phyloP scores from a whole-genome alignment of 768 basidiomycete genomes.

The Termitomyces sp. region DNA sequence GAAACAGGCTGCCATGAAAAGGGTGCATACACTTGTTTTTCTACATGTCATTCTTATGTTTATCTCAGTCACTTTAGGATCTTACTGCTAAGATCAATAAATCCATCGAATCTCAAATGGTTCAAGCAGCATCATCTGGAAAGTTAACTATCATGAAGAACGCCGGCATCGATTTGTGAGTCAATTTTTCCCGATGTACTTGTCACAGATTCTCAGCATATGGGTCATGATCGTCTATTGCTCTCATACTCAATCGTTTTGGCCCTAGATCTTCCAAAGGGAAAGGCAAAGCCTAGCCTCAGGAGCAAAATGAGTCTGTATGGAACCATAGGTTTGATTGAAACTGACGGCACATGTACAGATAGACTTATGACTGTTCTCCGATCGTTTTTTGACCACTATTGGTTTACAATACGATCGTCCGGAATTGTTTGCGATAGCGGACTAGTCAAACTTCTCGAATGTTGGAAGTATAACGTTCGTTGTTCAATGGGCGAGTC shows the following conservation, averaged over 20 bases:
- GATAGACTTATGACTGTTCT: not conserved
- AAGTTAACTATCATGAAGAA: constrained; percentile 93
- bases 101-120: constrained; percentile 90
- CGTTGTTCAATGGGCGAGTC: not conserved
- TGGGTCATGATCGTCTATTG: not conserved
- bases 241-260: not conserved
- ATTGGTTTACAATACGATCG: too few species aligned
- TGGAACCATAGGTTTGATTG: not conserved
- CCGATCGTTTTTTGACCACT: not conserved
- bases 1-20: constrained; percentile 72
- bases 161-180: constrained; percentile 38
- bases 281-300: constrained; percentile 13
- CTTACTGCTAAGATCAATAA: constrained; percentile 88
- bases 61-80: constrained; percentile 37
- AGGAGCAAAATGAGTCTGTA: not conserved
- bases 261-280: constrained; percentile 12
- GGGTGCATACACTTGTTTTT: constrained; percentile 38
- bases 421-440: not conserved
- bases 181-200: not conserved
- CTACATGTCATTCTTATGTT: not conserved
- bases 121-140: constrained; percentile 80
- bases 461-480: not conserved
- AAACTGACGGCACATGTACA: not conserved
- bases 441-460: not conserved
- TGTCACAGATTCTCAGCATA: not conserved